A percentile compares a stretch with the other conserved stretches of the same genome.
These are phyloP conservation scores for Erysimum cheiri DNA, from an alignment of 441 rosid genomes.

Conservation along the genomic window DNA sequence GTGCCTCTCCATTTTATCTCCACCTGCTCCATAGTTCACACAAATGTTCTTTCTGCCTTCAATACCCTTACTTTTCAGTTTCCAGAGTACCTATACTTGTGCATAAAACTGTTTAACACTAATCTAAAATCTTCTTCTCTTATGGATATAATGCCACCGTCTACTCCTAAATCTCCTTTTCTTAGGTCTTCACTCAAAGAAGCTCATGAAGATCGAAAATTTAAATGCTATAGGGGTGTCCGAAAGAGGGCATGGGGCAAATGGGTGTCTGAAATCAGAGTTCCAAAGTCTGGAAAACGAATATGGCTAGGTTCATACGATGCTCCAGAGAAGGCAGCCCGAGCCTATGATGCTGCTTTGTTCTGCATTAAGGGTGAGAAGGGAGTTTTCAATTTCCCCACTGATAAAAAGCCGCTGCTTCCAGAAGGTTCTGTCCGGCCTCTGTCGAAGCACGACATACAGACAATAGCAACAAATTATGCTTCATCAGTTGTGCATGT, in stretches of 20 bases:
- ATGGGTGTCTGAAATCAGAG: conserved; percentile 57
- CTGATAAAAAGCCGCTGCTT: conserved; percentile 44
- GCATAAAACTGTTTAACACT: conserved; percentile 35
- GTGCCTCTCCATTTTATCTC: conserved; percentile 45
- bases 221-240: conserved; percentile 47
- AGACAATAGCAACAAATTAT: conserved; percentile 45
- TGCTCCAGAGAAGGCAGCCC: conserved; percentile 53
- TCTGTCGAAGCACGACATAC: conserved; percentile 46
- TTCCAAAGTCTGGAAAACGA: conserved; percentile 48
- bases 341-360: conserved; percentile 52
- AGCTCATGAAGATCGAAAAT: conserved; percentile 29
- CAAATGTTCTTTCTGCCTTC: conserved; percentile 21
- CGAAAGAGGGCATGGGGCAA: conserved; percentile 55
- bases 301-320: conserved; percentile 58
- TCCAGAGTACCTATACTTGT: conserved; percentile 20
- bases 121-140: conserved; percentile 28
- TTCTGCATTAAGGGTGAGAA: conserved; percentile 48
- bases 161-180: conserved; percentile 41
- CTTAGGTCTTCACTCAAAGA: conserved; percentile 34
- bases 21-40: conserved; percentile 40
- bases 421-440: conserved; percentile 42
- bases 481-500: conserved; percentile 41
- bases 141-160: conserved; percentile 38
- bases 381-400: conserved; percentile 49
- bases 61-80: conserved; percentile 30